Evolutionary conservation across 345 rosid genomes (phyloP), one percentile per base, ranked within the genome.

Genomic region (Ceriops zippeliana): DNA sequence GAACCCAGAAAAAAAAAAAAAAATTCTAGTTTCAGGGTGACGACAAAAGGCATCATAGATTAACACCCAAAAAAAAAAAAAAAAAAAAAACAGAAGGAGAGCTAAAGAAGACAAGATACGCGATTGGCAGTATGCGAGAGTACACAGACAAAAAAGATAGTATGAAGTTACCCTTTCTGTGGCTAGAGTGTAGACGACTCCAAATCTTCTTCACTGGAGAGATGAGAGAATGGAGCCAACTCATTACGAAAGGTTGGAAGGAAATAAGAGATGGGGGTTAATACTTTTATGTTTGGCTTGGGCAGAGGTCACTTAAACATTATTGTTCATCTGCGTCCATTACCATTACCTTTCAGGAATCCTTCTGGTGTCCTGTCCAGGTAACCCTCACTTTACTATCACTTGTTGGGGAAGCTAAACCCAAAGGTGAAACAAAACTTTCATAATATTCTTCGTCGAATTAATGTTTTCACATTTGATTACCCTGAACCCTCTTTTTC

Each of bases 151-250:
- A 11, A 13, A 13, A 9, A 6, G 5, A 4, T 4, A n/a, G 37
- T 6, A 37, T 20, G 19, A 42, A 57, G 32, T 72, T 72, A 72
- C 75, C 61, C 21, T 58, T 72, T 65, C 42, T 58, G 27, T 27
- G 75, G 65, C 42, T 31, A 1, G 22, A 58, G 61, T 65, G 53
- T 1, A 59, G 42, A 27, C 65, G 60, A 34, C 58, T 26, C 70
- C 75, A 58, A 1, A 65, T 34, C 66, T 65, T 72, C 70, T 72
- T 72, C 60, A 65, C 15, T 35, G 74, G 74, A 47, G 74, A 63
- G 69, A 71, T 0, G 57, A 71, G 27, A 32, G 74, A 63, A 16
- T 27, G 69, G 32, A 71, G 63, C 74, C 68, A 71, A 37, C 69
- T 56, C 74, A 71, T 71, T 21, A 13, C 24, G 32, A 54, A 63